phyloP scores from a whole-genome alignment of 768 basidiomycete species.

The Pisolithus tinctorius region DNA sequence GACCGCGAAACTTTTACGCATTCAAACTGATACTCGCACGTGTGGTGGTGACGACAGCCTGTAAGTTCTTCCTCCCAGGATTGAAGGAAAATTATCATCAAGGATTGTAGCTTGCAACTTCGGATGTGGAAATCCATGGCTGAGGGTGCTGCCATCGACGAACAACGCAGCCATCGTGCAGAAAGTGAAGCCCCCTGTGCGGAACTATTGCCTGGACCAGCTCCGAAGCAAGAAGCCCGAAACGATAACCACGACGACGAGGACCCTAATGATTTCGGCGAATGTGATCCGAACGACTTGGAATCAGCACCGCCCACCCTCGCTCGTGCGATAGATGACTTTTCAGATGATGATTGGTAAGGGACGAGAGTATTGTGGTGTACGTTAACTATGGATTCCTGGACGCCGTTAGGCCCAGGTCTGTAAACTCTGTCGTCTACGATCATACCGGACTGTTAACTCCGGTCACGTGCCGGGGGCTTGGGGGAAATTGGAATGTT shows the following conservation, averaged over 20 bases:
- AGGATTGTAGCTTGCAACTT: constrained; percentile 30
- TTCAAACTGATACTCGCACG: constrained; percentile 29
- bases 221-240: background rate
- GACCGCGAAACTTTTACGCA: constrained; percentile 29
- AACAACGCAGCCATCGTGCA: constrained; percentile 28
- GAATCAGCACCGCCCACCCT: background rate
- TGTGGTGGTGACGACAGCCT: constrained; percentile 49
- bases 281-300: constrained; percentile 12
- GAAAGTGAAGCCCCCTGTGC: constrained; percentile 8
- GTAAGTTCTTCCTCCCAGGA: constrained; percentile 25
- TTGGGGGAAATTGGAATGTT: no score
- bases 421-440: no score
- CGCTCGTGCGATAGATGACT: constrained; percentile 13
- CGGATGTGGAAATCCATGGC: constrained; percentile 43
- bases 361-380: background rate
- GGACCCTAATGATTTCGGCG: constrained; percentile 11
- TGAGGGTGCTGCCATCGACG: constrained; percentile 39
- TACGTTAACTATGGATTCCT: background rate
- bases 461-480: no score
- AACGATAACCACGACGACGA: background rate
- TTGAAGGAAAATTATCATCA: background rate
- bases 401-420: no score
- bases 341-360: constrained; percentile 26
- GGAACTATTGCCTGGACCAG: constrained; percentile 8
- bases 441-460: no score